phyloP scores from a whole-genome alignment of 345 rosid species.

The Noccaea bulbosa region DNA sequence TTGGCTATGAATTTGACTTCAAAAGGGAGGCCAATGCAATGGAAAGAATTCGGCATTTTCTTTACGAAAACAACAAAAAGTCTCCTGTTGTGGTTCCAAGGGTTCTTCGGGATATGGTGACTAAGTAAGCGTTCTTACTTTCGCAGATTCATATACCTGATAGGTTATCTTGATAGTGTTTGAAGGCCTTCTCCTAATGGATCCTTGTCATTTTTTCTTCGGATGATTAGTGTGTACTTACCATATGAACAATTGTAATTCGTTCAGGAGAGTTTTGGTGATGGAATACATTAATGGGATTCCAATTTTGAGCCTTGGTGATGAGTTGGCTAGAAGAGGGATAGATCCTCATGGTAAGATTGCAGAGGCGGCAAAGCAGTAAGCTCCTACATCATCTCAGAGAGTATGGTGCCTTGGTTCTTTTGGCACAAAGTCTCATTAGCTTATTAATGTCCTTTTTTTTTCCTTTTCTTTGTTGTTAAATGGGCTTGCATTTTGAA shows the following conservation, averaged over 20 bases:
- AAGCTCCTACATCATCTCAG: constrained; percentile 61
- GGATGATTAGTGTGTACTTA: constrained; percentile 19
- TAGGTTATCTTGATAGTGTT: not conserved
- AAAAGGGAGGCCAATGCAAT: constrained; percentile 81
- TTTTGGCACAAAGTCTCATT: constrained; percentile 11
- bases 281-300: constrained; percentile 94
- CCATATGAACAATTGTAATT: constrained; percentile 12
- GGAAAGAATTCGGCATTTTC: constrained; percentile 74
- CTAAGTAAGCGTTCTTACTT: constrained; percentile 57
- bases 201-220: not conserved
- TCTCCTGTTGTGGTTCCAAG: constrained; percentile 83
- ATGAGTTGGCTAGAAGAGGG: constrained; percentile 92
- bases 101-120: constrained; percentile 61
- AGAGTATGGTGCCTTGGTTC: constrained; percentile 44
- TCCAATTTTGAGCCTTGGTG: constrained; percentile 87
- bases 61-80: constrained; percentile 72
- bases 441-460: no score
- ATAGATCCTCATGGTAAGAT: constrained; percentile 80
- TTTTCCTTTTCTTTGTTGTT: constrained; percentile 1
- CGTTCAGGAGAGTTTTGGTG: constrained; percentile 70
- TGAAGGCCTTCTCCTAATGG: constrained; percentile 12
- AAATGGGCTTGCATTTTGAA: constrained; percentile 16
- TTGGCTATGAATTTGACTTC: constrained; percentile 95
- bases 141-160: not conserved
- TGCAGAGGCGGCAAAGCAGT: constrained; percentile 92